Percentiles rank a stretch among this genome's conserved stretches.
Evolutionary conservation across 2,329 filamentous ascomycete species (phyloP).

Genomic region (Tolypocladium nubicola): DNA sequence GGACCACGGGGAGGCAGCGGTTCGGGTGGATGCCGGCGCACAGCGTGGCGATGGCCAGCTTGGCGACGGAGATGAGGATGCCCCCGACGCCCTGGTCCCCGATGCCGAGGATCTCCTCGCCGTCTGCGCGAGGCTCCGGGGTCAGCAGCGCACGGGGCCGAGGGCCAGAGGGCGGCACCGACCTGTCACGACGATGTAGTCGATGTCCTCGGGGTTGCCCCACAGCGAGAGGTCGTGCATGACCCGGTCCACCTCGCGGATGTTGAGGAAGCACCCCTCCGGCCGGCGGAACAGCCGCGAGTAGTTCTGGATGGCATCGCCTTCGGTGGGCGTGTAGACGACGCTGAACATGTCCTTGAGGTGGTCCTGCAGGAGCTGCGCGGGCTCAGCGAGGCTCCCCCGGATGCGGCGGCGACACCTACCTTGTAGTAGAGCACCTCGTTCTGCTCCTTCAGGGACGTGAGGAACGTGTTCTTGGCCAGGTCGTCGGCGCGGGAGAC

Average conservation of each 20-base stretch:
- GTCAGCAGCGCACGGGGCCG: slow-evolving; percentile 6
- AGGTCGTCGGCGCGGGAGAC: slow-evolving; percentile 49
- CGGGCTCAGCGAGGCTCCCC: background rate
- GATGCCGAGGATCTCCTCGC: slow-evolving; percentile 71
- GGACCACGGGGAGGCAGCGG: slow-evolving; percentile 65
- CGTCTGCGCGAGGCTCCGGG: slow-evolving; percentile 23
- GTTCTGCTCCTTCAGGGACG: slow-evolving; percentile 77
- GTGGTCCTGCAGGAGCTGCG: slow-evolving; percentile 61
- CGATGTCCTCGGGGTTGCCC: slow-evolving; percentile 62
- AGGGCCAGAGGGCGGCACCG: slow-evolving; percentile 13
- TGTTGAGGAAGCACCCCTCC: slow-evolving; percentile 73
- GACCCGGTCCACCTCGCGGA: slow-evolving; percentile 56
- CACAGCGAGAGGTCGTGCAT: slow-evolving; percentile 57
- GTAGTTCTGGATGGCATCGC: slow-evolving; percentile 78
- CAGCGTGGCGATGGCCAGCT: slow-evolving; percentile 70
- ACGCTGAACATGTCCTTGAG: slow-evolving; percentile 80
- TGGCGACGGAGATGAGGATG: slow-evolving; percentile 75
- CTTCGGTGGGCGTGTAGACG: slow-evolving; percentile 88
- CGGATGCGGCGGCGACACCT: slow-evolving; percentile 5
- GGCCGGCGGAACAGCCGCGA: slow-evolving; percentile 67
- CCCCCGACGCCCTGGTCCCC: slow-evolving; percentile 82
- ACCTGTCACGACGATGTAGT: slow-evolving; percentile 83
- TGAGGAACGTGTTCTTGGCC: slow-evolving; percentile 81
- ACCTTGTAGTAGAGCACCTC: slow-evolving; percentile 71
- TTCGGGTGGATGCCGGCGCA: slow-evolving; percentile 82